Percentiles rank a stretch among this genome's conserved stretches.
These are phyloP conservation scores for Boletus edulis DNA, from an alignment of 768 basidiomycete genomes.

Conservation along the genomic window DNA sequence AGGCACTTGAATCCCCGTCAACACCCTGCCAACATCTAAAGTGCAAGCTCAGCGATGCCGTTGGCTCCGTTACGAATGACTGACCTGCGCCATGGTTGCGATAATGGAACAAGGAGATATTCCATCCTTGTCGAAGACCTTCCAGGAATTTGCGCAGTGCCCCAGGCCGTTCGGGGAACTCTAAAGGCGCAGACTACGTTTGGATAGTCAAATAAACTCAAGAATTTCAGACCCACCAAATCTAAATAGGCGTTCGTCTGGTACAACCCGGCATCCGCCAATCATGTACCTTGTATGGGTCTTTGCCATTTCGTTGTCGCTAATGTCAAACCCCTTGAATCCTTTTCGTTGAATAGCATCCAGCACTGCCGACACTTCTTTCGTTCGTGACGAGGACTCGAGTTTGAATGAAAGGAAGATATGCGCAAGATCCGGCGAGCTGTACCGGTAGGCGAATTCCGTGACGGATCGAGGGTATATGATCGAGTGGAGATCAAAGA, in stretches of 20 bases:
- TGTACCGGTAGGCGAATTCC: conserved; percentile 94
- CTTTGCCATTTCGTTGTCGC: conserved; percentile 94
- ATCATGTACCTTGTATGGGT: conserved; percentile 94
- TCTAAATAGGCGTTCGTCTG: conserved; percentile 85
- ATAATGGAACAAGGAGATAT: conserved; percentile 96
- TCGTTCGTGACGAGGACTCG: conserved; percentile 47
- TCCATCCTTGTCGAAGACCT: conserved; percentile 83
- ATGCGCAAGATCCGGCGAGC: conserved; percentile 68
- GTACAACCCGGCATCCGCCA: conserved; percentile 75
- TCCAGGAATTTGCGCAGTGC: conserved; percentile 89
- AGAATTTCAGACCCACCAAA: conserved; percentile 64
- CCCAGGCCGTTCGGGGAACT: conserved; percentile 93
- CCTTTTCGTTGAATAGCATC: conserved; percentile 57
- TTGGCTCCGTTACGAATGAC: conserved; percentile 24
- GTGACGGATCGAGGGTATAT: conserved; percentile 93
- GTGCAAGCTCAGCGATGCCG: not conserved
- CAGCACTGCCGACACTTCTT: conserved; percentile 67
- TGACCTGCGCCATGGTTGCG: conserved; percentile 94
- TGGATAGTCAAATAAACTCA: not conserved
- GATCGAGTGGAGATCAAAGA: conserved; percentile 78
- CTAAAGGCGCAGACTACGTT: conserved; percentile 38
- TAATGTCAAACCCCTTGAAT: conserved; percentile 88
- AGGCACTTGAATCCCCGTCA: conserved; percentile 93
- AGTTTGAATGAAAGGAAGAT: conserved; percentile 91
- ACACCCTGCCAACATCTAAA: conserved; percentile 85